These are phyloP conservation scores for Fusarium ramigenum DNA, from an alignment of 2,329 filamentous ascomycete genomes.

Conservation along the genomic window DNA sequence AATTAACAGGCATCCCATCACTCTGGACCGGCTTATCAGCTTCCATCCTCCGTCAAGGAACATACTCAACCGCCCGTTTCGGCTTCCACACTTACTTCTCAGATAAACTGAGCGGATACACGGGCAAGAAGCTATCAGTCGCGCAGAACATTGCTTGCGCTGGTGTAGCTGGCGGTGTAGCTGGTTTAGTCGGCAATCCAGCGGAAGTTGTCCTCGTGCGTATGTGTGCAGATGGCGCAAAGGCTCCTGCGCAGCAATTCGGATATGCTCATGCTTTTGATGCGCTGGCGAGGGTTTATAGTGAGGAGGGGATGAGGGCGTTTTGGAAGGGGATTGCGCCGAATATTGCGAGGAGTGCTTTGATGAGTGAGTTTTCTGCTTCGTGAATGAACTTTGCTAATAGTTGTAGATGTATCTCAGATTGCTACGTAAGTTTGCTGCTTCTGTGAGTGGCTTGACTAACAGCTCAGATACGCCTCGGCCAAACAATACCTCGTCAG, in stretches of 20 bases:
- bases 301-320: conserved; percentile 51
- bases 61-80: conserved; percentile 57
- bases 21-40: conserved; percentile 56
- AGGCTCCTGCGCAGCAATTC: conserved; percentile 48
- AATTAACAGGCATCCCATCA: conserved; percentile 49
- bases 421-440: conserved; percentile 51
- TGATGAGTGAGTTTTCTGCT: conserved; percentile 52
- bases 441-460: neutral
- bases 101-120: conserved; percentile 39
- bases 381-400: conserved; percentile 6
- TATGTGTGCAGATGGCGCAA: conserved; percentile 58
- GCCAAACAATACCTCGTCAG: conserved; percentile 47
- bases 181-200: conserved; percentile 57
- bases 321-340: conserved; percentile 52
- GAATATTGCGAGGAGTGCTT: conserved; percentile 53
- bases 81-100: conserved; percentile 53
- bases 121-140: conserved; percentile 46
- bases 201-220: conserved; percentile 56
- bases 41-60: conserved; percentile 55
- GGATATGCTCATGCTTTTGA: conserved; percentile 51
- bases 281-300: conserved; percentile 39
- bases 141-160: conserved; percentile 51
- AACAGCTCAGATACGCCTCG: conserved; percentile 45
- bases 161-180: conserved; percentile 52
- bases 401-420: conserved; percentile 51